Evolutionary conservation across 164 flowering plant genomes (phyloP), one percentile per base, ranked within the genome.

Genomic region (Nymphaea colorata): DNA sequence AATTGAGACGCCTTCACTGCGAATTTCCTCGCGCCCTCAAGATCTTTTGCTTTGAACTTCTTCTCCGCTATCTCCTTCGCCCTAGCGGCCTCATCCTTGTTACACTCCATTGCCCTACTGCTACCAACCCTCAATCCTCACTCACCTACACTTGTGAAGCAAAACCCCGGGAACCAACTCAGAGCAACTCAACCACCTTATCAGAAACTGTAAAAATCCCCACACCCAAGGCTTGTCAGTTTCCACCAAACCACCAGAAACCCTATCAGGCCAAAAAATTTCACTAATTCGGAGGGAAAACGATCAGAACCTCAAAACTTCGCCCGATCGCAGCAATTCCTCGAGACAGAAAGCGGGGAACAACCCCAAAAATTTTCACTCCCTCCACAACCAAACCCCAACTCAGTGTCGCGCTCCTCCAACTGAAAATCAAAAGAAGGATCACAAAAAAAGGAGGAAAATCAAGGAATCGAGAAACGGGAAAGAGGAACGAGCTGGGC

Each of bases 21-120:
- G 74, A 87, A 86, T 70, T 85, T 90, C 75, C 78, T 90, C 3
- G 97, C 93, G 41, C 88, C 93, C 4, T 42, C 67, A 44, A 82
- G 41, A 59, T 90, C 92, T 75, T 78, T 88, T 12, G 70, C 78
- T 0, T 36, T 65, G 61, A 87, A 85, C 81, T 82, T 90, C 79
- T 73, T 86, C 78, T 87, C 92, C 43, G 94, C 88, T 68, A 88
- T 81, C 70, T 83, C 87, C 76, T 82, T 90, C 14, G 91, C 92
- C 70, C 89, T 81, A 42, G 61, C 44, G 41, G 97, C 97, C 71
- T 88, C 97, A 68, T 87, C 94, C 78, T 75, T 87, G 61, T 90
- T 90, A 73, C 97, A 90, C 69, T 90, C 97, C 97, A 90, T 90
- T 70, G 25, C 61, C 53, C 64, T 69, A 45, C 59, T 61, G 3